These are phyloP conservation scores for Halophytophthora polymorphica DNA, from an alignment of 352 stramenopile species.

Conservation along the genomic window DNA sequence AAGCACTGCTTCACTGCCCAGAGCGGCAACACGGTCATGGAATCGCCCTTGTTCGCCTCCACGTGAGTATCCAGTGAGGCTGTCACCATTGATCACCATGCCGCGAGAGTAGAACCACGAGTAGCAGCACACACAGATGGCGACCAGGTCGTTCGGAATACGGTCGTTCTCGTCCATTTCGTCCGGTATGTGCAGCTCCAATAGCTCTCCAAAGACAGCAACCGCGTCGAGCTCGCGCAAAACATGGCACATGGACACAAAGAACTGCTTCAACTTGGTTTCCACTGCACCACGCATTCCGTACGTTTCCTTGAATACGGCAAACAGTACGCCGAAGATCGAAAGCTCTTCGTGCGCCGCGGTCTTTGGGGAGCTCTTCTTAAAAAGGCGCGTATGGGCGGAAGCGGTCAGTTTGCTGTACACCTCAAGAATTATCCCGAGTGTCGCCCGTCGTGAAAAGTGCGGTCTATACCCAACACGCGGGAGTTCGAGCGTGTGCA, in stretches of 20 bases:
- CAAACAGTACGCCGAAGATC: slow-evolving; percentile 41
- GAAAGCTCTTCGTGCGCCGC: slow-evolving; percentile 17
- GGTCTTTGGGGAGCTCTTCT: slow-evolving; percentile 18
- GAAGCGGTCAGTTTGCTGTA: slow-evolving; percentile 40
- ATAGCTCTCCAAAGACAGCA: slow-evolving; percentile 66
- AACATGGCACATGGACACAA: slow-evolving; percentile 58
- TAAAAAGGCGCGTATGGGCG: slow-evolving; percentile 45
- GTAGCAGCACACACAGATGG: slow-evolving; percentile 52
- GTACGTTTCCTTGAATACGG: slow-evolving; percentile 46
- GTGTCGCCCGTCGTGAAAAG: slow-evolving; percentile 48
- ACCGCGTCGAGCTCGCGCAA: slow-evolving; percentile 49
- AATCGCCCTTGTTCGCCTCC: slow-evolving; percentile 1
- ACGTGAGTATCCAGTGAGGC: slow-evolving; percentile 12
- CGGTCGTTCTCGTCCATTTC: slow-evolving; percentile 28
- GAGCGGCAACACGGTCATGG: not conserved
- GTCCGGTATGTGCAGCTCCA: slow-evolving; percentile 38
- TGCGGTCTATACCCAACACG: slow-evolving; percentile 34
- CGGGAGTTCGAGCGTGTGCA: slow-evolving; percentile 34
- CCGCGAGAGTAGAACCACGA: slow-evolving; percentile 57
- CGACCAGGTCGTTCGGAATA: slow-evolving; percentile 47
- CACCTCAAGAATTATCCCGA: slow-evolving; percentile 53
- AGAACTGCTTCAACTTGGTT: slow-evolving; percentile 59
- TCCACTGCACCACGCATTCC: slow-evolving; percentile 52
- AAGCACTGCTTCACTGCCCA: slow-evolving; percentile 6
- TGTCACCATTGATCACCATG: slow-evolving; percentile 53